A percentile compares a stretch with the other conserved stretches of the same genome.
These are phyloP conservation scores for Trichoderma cornu-damae DNA, from an alignment of 2,329 filamentous ascomycete genomes.

Conservation along the genomic window DNA sequence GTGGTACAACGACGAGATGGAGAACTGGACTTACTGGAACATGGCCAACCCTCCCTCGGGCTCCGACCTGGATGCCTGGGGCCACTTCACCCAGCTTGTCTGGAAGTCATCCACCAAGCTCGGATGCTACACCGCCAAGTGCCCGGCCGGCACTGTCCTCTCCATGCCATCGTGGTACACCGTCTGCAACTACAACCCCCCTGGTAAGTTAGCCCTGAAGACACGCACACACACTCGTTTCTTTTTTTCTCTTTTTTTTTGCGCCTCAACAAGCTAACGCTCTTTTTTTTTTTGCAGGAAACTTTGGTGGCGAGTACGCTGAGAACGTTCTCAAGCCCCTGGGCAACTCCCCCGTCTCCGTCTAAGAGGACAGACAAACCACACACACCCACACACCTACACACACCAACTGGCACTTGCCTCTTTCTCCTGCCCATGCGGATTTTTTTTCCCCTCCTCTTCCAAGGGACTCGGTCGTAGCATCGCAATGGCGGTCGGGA, in stretches of 20 bases:
- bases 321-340: slow-evolving; percentile 44
- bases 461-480: slow-evolving; percentile 14
- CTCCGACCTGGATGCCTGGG: slow-evolving; percentile 59
- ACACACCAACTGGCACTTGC: slow-evolving; percentile 7
- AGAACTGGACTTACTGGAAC: slow-evolving; percentile 56
- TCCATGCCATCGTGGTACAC: slow-evolving; percentile 62
- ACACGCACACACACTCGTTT: too few species aligned
- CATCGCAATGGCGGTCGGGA: not conserved
- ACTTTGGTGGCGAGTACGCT: slow-evolving; percentile 47
- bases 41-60: slow-evolving; percentile 51
- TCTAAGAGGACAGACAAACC: slow-evolving; percentile 27
- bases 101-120: slow-evolving; percentile 38
- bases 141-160: slow-evolving; percentile 45
- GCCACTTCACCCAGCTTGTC: slow-evolving; percentile 46
- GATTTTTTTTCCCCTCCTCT: slow-evolving; percentile 15
- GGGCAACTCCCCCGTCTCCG: slow-evolving; percentile 24
- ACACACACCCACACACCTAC: too few species aligned
- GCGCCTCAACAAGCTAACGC: not conserved
- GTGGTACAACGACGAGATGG: slow-evolving; percentile 84
- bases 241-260: too few species aligned
- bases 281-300: slow-evolving; percentile 36
- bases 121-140: slow-evolving; percentile 65
- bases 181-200: slow-evolving; percentile 79
- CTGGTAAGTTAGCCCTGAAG: slow-evolving; percentile 51
- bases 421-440: slow-evolving; percentile 10